Conservation (phyloP, 495 filamentous ascomycete genomes). For the Penicillium paradoxum region DNA sequence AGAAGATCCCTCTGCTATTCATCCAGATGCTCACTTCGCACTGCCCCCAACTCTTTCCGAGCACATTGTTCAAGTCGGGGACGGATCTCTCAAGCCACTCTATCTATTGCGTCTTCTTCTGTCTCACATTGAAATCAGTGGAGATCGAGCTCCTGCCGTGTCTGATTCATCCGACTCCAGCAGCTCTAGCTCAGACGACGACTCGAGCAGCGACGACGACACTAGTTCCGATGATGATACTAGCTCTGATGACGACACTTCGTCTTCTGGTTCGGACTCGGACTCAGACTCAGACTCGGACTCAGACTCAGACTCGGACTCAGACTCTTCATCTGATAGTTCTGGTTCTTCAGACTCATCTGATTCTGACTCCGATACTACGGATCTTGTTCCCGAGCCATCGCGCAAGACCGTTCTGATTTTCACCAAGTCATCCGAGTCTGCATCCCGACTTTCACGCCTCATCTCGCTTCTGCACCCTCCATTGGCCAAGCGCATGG, state of each 20-base stretch:
- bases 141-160: conserved; percentile 1
- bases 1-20: conserved; percentile 18
- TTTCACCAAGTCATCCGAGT: conserved; percentile 85
- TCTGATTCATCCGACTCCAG: conserved; percentile 30
- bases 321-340: conserved; percentile 21
- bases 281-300: conserved; percentile 28
- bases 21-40: conserved; percentile 41
- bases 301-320: conserved; percentile 15
- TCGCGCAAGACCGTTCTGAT: conserved; percentile 54
- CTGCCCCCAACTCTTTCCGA: conserved; percentile 70
- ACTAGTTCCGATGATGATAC: conserved; percentile 22
- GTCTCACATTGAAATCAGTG: conserved; percentile 31
- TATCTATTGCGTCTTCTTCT: conserved; percentile 55
- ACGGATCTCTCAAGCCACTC: conserved; percentile 76
- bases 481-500: conserved; percentile 49
- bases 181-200: conserved; percentile 22
- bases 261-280: conserved; percentile 22
- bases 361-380: conserved; percentile 23
- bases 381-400: conserved; percentile 21
- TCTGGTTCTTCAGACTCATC: conserved; percentile 22
- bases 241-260: conserved; percentile 26
- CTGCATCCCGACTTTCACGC: conserved; percentile 70
- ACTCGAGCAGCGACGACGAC: conserved; percentile 24
- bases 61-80: conserved; percentile 65
- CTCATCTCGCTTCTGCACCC: conserved; percentile 69